Conservation (phyloP, 805 yeast species). For the Komagataella kurtzmanii region DNA sequence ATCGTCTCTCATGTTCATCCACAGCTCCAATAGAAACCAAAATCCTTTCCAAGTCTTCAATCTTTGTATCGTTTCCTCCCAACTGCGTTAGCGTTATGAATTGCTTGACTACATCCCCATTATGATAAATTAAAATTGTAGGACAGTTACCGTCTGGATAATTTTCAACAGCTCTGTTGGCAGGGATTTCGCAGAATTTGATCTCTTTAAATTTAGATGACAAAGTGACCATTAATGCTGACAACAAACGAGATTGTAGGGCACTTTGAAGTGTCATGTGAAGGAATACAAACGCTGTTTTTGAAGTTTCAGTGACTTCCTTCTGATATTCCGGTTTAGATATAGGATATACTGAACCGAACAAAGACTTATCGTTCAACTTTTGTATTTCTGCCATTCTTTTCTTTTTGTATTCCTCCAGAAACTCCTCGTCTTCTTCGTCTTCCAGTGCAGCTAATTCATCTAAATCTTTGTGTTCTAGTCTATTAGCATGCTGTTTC, state of each 20-base stretch:
- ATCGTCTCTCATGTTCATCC: slow-evolving; percentile 50
- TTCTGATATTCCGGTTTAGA: slow-evolving; percentile 78
- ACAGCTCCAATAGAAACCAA: slow-evolving; percentile 59
- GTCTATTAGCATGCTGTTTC: slow-evolving; percentile 69
- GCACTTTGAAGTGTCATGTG: slow-evolving; percentile 62
- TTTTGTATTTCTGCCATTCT: slow-evolving; percentile 63
- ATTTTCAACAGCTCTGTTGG: slow-evolving; percentile 78
- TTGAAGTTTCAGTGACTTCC: slow-evolving; percentile 77
- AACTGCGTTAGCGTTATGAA: slow-evolving; percentile 65
- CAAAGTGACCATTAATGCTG: slow-evolving; percentile 37
- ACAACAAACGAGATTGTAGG: slow-evolving; percentile 61
- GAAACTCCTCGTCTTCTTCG: slow-evolving; percentile 86
- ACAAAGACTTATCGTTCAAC: slow-evolving; percentile 40
- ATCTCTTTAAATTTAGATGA: slow-evolving; percentile 68
- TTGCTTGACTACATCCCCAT: slow-evolving; percentile 71
- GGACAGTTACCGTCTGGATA: slow-evolving; percentile 90
- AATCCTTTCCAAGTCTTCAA: slow-evolving; percentile 60
- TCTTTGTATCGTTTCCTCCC: slow-evolving; percentile 70
- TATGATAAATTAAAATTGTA: slow-evolving; percentile 69
- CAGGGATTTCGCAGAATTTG: slow-evolving; percentile 89
- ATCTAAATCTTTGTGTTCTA: slow-evolving; percentile 63
- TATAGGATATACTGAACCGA: slow-evolving; percentile 67
- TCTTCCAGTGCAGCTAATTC: slow-evolving; percentile 84
- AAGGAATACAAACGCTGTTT: slow-evolving; percentile 51
- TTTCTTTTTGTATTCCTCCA: slow-evolving; percentile 63